phyloP scores from a whole-genome alignment of 1,139 yeast species.

The Eremothecium gossypii region DNA sequence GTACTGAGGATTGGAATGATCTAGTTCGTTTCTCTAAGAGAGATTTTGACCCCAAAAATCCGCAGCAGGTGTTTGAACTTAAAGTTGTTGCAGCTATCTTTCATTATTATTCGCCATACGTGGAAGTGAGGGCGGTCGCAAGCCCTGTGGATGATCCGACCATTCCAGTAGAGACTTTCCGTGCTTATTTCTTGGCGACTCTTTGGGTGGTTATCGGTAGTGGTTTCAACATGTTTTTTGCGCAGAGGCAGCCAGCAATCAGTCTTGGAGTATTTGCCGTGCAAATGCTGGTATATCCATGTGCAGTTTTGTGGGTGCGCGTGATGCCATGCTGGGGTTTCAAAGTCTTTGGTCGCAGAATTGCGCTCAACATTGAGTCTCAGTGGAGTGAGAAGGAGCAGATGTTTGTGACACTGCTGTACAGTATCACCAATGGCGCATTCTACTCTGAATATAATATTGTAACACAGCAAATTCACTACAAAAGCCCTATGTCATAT shows the following conservation, averaged over 20 bases:
- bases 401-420: slow-evolving; percentile 46
- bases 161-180: slow-evolving; percentile 44
- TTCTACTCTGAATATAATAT: slow-evolving; percentile 40
- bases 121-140: slow-evolving; percentile 54
- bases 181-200: slow-evolving; percentile 47
- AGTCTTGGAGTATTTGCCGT: slow-evolving; percentile 38
- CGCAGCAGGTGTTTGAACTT: slow-evolving; percentile 28
- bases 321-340: slow-evolving; percentile 43
- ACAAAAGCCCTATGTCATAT: slow-evolving; percentile 35
- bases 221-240: slow-evolving; percentile 50
- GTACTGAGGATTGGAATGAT: slow-evolving; percentile 31
- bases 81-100: slow-evolving; percentile 39
- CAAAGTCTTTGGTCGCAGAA: slow-evolving; percentile 32
- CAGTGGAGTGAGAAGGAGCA: slow-evolving; percentile 66
- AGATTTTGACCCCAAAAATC: slow-evolving; percentile 11
- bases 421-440: slow-evolving; percentile 35
- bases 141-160: slow-evolving; percentile 44
- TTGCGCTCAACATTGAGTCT: slow-evolving; percentile 43
- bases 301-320: slow-evolving; percentile 37
- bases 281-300: slow-evolving; percentile 51
- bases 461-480: slow-evolving; percentile 38
- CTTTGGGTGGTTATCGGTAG: slow-evolving; percentile 50
- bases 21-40: slow-evolving; percentile 24
- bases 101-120: slow-evolving; percentile 51
- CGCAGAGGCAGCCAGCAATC: slow-evolving; percentile 47